Evolutionary conservation across 164 flowering plant species (phyloP), one percentile per base, ranked within the genome.

Genomic region (Vitis labrusca): DNA sequence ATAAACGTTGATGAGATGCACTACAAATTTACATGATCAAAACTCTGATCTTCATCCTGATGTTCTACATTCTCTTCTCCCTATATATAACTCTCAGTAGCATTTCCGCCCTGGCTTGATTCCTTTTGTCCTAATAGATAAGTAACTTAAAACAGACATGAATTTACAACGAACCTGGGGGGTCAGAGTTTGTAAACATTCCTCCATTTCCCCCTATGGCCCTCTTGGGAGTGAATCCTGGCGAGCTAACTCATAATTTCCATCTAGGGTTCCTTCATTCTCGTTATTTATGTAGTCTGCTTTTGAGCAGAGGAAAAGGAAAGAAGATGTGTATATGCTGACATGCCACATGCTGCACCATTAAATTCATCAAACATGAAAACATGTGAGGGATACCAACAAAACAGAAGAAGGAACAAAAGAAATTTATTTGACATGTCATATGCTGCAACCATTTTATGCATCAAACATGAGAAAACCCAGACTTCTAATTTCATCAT

Each of bases 221-320:
- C 30, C 81, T 80, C 86, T 76, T 3, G 89, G 58, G 19, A 79
- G 58, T 16, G 94, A 89, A 81, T 88, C 76, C 72, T 88, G 93
- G 59, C 94, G 83, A 48, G 93, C 77, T 72, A 93, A 69, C 75
- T 81, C 86, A 60, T 93, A 91, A 69, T 65, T 76, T 62, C 57
- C 70, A 17, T 37, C 76, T 37, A 65, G 51, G 9, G 75, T 69
- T 60, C 68, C 74, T 70, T 77, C 73, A 55, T 65, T 53, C 63
- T 77, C 84, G 16, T 15, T 61, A 70, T 71, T 73, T 69, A 61
- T 62, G 12, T 51, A 48, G 12, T 61, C 68, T 48, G 73, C 80
- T 83, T 90, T 92, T 63, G 99, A 91, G 70, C 97, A 92, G 48
- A 94, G 89, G 88, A 94, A 94, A 81, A 92, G 78, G 85, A 94